These are phyloP conservation scores for Brassica nigra DNA, from an alignment of 345 rosid species.

Conservation along the genomic window DNA sequence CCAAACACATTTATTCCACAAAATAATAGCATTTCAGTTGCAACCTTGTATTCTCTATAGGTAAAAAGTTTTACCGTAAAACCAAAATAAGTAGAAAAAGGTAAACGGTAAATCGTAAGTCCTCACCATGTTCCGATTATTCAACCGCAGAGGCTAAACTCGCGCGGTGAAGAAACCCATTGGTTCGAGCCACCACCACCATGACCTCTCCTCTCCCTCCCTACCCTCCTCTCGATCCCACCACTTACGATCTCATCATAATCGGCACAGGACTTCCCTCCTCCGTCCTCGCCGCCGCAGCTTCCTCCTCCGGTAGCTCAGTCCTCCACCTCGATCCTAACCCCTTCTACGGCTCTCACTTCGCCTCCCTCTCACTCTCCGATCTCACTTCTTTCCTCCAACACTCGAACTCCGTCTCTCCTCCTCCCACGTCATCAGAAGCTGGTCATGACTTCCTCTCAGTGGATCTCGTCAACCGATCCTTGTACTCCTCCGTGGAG, in stretches of 20 bases:
- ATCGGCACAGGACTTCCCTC: constrained; percentile 78
- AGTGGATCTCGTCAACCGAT: constrained; percentile 42
- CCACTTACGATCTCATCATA: constrained; percentile 62
- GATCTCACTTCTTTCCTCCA: constrained; percentile 69
- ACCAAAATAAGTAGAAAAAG: too few relatives aligned
- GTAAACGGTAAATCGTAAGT: not conserved
- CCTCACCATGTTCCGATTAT: not conserved
- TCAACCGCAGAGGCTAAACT: constrained; percentile 1
- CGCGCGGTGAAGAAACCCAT: too few relatives aligned
- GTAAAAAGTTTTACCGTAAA: too few relatives aligned
- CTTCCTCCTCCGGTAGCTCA: constrained; percentile 63
- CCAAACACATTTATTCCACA: too few relatives aligned
- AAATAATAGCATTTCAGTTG: too few relatives aligned
- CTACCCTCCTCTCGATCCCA: constrained; percentile 74
- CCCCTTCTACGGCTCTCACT: constrained; percentile 87
- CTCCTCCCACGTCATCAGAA: not conserved
- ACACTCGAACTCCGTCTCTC: constrained; percentile 42
- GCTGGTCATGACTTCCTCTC: constrained; percentile 6
- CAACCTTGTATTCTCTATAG: too few relatives aligned
- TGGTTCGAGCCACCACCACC: constrained; percentile 9
- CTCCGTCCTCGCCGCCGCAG: constrained; percentile 75
- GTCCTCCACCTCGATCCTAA: constrained; percentile 91
- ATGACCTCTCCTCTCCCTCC: constrained; percentile 46
- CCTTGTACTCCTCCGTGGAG: constrained; percentile 64
- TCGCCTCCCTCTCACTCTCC: constrained; percentile 65